Conservation (phyloP, 108 stramenopile species). For the Tribonema minus region DNA sequence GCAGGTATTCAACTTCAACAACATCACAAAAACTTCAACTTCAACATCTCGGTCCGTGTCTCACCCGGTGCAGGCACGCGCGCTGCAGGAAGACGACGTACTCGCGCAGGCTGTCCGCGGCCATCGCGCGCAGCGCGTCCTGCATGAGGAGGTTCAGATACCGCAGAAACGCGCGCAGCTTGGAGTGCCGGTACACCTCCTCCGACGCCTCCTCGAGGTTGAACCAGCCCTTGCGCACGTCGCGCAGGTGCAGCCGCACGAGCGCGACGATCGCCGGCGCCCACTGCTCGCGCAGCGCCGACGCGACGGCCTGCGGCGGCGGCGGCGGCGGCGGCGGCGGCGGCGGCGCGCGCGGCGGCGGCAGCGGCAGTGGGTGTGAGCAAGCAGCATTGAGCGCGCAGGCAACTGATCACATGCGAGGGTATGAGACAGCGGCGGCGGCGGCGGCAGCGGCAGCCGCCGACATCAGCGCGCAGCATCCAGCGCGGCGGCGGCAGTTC, state of each 20-base stretch:
- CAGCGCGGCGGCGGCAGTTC: no score
- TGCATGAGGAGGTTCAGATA: conserved; percentile 54
- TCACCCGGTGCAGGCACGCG: not conserved
- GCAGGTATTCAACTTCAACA: no score
- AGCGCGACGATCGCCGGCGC: not conserved
- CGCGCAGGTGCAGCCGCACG: conserved; percentile 50
- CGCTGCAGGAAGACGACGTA: conserved; percentile 13
- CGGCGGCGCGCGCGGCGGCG: no score
- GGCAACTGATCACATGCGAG: no score
- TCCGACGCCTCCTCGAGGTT: conserved; percentile 52
- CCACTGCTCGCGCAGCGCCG: conserved; percentile 26
- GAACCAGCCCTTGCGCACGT: conserved; percentile 60
- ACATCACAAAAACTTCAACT: no score
- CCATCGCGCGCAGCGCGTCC: conserved; percentile 42
- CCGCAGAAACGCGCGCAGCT: conserved; percentile 40
- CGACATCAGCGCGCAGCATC: no score
- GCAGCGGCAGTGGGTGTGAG: no score
- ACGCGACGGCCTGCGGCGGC: not conserved
- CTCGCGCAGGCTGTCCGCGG: conserved; percentile 41
- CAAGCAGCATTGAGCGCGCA: no score
- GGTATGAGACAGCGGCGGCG: no score
- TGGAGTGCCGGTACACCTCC: conserved; percentile 54
- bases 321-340: no score
- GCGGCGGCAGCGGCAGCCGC: no score
- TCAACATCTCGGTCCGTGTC: no score